Percentiles rank a stretch among this genome's conserved stretches.
Evolutionary conservation across 495 filamentous ascomycete genomes (phyloP).

Genomic region (Neurospora sp.): DNA sequence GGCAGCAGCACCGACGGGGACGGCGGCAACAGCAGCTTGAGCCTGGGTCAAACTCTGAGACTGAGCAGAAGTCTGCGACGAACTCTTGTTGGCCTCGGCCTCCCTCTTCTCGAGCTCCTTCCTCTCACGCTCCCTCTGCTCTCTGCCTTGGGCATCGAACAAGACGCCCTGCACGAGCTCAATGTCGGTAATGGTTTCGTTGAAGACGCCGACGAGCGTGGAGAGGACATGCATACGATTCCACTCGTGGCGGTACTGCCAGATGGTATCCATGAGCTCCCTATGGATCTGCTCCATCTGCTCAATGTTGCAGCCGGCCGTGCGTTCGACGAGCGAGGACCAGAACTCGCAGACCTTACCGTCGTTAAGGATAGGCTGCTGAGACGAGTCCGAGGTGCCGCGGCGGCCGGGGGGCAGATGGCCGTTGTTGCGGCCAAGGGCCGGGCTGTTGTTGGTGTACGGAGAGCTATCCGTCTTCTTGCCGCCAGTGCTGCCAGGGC

Average conservation of each 20-base stretch:
- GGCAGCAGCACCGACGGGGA: background rate
- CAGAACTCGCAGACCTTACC: conserved; percentile 45
- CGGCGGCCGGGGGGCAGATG: background rate
- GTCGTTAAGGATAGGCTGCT: conserved; percentile 51
- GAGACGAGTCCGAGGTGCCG: conserved; percentile 21
- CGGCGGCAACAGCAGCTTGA: background rate
- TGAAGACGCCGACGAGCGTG: conserved; percentile 56
- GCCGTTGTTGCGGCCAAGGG: background rate
- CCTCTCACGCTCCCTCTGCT: conserved; percentile 1
- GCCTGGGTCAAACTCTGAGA: background rate
- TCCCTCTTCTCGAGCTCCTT: background rate
- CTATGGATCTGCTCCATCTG: conserved; percentile 91
- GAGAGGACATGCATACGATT: conserved; percentile 63
- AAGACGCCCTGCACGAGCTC: conserved; percentile 48
- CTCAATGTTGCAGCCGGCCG: conserved; percentile 77
- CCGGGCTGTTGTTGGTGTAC: conserved; percentile 1
- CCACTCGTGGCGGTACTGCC: conserved; percentile 67
- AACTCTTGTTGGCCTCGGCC: background rate
- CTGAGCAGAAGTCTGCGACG: background rate
- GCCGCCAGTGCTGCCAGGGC: background rate
- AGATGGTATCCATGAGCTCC: conserved; percentile 81
- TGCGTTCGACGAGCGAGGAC: conserved; percentile 46
- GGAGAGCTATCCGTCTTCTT: background rate
- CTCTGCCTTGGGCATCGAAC: conserved; percentile 16
- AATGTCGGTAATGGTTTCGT: conserved; percentile 74